A percentile compares a stretch with the other conserved stretches of the same genome.
These are phyloP conservation scores for Pueraria montana DNA, from an alignment of 306 rosid species.

Conservation along the genomic window DNA sequence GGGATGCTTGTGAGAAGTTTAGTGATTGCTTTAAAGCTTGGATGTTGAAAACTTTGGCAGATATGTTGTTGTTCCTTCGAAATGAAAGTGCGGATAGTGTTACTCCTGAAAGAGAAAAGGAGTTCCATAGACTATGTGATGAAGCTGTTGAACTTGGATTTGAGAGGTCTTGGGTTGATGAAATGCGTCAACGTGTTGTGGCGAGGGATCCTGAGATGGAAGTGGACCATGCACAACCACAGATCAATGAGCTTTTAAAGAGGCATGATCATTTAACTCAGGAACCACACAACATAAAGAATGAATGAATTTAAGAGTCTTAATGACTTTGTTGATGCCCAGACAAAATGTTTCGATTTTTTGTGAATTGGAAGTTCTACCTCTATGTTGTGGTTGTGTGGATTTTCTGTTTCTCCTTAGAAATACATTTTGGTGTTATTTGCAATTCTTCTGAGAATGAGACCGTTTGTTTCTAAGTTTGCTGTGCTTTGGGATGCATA, in stretches of 20 bases:
- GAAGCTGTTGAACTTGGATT: conserved; percentile 34
- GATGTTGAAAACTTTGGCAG: conserved; percentile 37
- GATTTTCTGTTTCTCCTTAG: neutral
- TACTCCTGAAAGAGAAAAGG: neutral
- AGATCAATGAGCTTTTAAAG: neutral
- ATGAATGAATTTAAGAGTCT: neutral
- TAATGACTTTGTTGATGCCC: conserved; percentile 4
- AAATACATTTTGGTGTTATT: neutral
- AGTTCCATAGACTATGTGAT: conserved; percentile 25
- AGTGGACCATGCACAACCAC: neutral
- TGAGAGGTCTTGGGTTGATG: conserved; percentile 41
- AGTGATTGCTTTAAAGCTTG: conserved; percentile 34
- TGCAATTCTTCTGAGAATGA: neutral
- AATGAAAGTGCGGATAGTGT: neutral
- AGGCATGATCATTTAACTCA: neutral
- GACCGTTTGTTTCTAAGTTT: neutral
- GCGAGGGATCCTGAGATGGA: conserved; percentile 10
- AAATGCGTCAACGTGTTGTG: conserved; percentile 18
- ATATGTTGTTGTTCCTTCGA: conserved; percentile 14
- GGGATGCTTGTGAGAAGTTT: neutral
- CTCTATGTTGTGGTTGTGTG: neutral
- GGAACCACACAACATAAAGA: neutral
- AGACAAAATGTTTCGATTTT: conserved; percentile 26
- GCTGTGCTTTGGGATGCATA: no score
- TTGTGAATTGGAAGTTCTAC: neutral